Evolutionary conservation across 371 early-diverging fungal genomes (phyloP).

Genomic region (Mortierella sp.): DNA sequence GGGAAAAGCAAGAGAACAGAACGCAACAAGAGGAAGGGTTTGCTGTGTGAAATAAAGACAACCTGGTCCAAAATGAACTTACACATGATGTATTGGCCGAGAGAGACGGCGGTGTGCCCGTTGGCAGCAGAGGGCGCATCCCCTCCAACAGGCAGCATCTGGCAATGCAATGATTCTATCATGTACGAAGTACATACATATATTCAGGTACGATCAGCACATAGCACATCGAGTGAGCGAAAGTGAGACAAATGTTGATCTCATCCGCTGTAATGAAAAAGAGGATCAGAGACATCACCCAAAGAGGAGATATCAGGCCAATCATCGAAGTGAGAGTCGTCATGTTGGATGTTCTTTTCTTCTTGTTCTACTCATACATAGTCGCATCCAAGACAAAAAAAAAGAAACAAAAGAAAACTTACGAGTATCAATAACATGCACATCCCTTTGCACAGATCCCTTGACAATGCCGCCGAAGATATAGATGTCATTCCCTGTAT

Average conservation of each 20-base stretch:
- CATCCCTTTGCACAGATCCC: slow-evolving; percentile 66
- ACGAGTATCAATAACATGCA: slow-evolving; percentile 76
- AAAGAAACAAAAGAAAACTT: slow-evolving; percentile 31
- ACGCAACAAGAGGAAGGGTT: neutral
- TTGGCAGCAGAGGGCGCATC: slow-evolving; percentile 32
- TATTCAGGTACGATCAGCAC: neutral
- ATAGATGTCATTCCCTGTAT: slow-evolving; percentile 66
- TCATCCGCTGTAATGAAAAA: too few species aligned
- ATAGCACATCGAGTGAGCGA: neutral
- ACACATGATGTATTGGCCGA: slow-evolving; percentile 57
- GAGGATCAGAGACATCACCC: neutral
- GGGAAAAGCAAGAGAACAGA: neutral
- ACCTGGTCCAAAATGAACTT: neutral
- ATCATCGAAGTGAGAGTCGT: neutral
- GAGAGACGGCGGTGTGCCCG: slow-evolving; percentile 51
- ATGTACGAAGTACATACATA: neutral
- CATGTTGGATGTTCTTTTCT: neutral
- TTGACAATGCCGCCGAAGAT: slow-evolving; percentile 73
- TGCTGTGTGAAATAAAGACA: neutral
- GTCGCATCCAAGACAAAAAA: neutral
- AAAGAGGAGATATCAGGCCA: neutral
- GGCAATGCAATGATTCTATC: slow-evolving; percentile 53
- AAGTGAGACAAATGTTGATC: neutral
- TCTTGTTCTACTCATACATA: neutral
- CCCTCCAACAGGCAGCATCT: slow-evolving; percentile 39